A percentile compares a stretch with the other conserved stretches of the same genome.
phyloP scores from a whole-genome alignment of 176 grass and related monocot genomes.

The Stipa capillata region DNA sequence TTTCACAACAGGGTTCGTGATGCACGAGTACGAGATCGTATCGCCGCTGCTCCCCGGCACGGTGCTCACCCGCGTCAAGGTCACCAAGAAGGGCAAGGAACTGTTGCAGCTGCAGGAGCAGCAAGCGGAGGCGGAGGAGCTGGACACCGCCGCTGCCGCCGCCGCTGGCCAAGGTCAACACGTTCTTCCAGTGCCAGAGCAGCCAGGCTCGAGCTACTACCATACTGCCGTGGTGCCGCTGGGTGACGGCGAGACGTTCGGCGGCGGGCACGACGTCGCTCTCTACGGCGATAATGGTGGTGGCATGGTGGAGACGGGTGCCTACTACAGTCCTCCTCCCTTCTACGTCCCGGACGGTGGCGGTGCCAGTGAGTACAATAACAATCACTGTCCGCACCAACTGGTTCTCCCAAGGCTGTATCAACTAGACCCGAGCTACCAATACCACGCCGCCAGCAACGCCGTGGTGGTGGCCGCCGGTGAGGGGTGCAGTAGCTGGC shows the following conservation, averaged over 20 bases:
- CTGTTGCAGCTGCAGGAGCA: not conserved
- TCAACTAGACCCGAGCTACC: not conserved
- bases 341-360: not conserved
- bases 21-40: not conserved
- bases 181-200: not conserved
- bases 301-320: not conserved
- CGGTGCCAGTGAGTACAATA: not conserved
- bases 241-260: not conserved
- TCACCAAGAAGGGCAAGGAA: not conserved
- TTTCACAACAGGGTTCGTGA: not conserved
- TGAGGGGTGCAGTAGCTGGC: not conserved
- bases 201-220: not conserved
- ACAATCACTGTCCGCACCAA: not conserved
- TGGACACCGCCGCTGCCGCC: too few species aligned
- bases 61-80: not conserved
- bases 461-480: not conserved
- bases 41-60: not conserved
- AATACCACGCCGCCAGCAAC: not conserved
- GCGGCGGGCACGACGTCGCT: not conserved
- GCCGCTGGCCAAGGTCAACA: not conserved
- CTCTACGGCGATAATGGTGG: not conserved
- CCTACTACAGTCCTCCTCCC: not conserved
- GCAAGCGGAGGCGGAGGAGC: too few species aligned
- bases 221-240: not conserved
- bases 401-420: not conserved